Evolutionary conservation across 495 filamentous ascomycete species (phyloP).

Genomic region (Chaetomidium leptoderma): DNA sequence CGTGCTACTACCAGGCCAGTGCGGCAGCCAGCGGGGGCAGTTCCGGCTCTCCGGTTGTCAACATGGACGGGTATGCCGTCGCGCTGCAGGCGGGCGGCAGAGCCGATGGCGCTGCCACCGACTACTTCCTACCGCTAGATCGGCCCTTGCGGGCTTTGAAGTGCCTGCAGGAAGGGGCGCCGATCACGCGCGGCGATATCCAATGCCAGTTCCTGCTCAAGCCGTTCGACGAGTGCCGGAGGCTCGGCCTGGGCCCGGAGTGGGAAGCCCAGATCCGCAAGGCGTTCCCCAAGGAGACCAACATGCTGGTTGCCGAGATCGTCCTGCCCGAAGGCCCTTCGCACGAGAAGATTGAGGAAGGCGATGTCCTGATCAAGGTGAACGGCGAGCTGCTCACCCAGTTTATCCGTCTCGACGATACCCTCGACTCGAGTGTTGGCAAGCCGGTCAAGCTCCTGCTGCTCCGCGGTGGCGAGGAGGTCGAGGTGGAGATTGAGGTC

Average conservation of each 20-base stretch:
- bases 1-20: conserved; percentile 98
- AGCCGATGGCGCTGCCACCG: conserved; percentile 90
- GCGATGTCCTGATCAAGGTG: conserved; percentile 91
- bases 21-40: conserved; percentile 94
- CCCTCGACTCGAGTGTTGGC: conserved; percentile 84
- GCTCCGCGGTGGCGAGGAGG: conserved; percentile 80
- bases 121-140: conserved; percentile 95
- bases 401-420: conserved; percentile 89
- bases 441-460: conserved; percentile 68
- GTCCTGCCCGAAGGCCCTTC: conserved; percentile 87
- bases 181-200: conserved; percentile 86
- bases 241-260: conserved; percentile 76
- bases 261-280: conserved; percentile 82
- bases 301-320: conserved; percentile 95
- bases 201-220: conserved; percentile 96
- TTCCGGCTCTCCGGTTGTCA: conserved; percentile 95
- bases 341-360: conserved; percentile 79
- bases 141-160: conserved; percentile 79
- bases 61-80: conserved; percentile 87
- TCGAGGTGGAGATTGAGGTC: conserved; percentile 80
- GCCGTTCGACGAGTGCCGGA: conserved; percentile 94
- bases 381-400: conserved; percentile 92
- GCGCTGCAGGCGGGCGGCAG: conserved; percentile 93
- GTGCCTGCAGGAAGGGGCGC: conserved; percentile 71
- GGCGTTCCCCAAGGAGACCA: conserved; percentile 85